A percentile compares a stretch with the other conserved stretches of the same genome.
phyloP scores from a whole-genome alignment of 1,139 yeast species.

The Scheffersomyces insectosa region DNA sequence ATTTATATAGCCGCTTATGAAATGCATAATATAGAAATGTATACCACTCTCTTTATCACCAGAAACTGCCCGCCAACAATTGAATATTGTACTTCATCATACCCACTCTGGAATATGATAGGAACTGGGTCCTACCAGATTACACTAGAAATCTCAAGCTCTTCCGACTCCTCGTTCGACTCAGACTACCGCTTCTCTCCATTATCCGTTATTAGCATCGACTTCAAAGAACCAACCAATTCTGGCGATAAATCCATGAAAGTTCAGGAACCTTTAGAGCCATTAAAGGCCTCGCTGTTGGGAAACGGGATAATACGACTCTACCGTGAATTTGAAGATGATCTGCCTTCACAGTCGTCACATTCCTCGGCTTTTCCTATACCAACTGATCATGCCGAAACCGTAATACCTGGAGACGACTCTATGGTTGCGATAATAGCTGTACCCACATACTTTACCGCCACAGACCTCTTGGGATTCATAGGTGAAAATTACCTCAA shows the following conservation, averaged over 20 bases:
- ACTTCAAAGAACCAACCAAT: slow-evolving; percentile 9
- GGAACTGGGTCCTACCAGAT: slow-evolving; percentile 48
- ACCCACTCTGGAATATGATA: slow-evolving; percentile 26
- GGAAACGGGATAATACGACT: slow-evolving; percentile 76
- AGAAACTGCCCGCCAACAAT: too few relatives aligned
- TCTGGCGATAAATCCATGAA: slow-evolving; percentile 4
- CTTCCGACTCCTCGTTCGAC: neutral
- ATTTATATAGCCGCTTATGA: too few relatives aligned
- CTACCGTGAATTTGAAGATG: slow-evolving; percentile 52
- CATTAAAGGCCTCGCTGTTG: slow-evolving; percentile 56
- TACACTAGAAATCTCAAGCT: slow-evolving; percentile 25
- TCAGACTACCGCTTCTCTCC: slow-evolving; percentile 38
- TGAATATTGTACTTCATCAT: too few relatives aligned
- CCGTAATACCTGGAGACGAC: slow-evolving; percentile 43
- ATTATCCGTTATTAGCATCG: slow-evolving; percentile 32
- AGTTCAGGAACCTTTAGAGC: slow-evolving; percentile 33
- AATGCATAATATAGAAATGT: too few relatives aligned
- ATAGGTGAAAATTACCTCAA: slow-evolving; percentile 62
- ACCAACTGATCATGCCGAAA: neutral
- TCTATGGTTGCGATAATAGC: slow-evolving; percentile 79
- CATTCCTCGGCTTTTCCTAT: neutral
- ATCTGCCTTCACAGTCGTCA: slow-evolving; percentile 5
- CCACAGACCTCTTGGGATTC: slow-evolving; percentile 79
- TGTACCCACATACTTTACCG: slow-evolving; percentile 84
- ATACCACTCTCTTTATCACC: too few relatives aligned